A percentile compares a stretch with the other conserved stretches of the same genome.
These are phyloP conservation scores for Dioscorea alata DNA, from an alignment of 106 monocot genomes.

Conservation along the genomic window DNA sequence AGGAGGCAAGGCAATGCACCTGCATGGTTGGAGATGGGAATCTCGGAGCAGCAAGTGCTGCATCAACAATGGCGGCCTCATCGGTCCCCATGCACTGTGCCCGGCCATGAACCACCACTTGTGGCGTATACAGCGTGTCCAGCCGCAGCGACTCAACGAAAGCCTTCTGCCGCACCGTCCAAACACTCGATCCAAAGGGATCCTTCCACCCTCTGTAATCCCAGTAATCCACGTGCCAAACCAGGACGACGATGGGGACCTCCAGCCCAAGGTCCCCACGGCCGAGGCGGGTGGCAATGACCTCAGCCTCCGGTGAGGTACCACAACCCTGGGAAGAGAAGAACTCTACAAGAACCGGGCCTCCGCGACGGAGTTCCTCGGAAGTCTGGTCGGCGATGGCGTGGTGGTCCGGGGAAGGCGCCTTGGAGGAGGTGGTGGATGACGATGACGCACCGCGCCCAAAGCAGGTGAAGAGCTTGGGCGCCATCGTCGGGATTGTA, in stretches of 20 bases:
- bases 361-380: slow-evolving; percentile 36
- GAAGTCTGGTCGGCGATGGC: slow-evolving; percentile 34
- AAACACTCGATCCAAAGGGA: slow-evolving; percentile 66
- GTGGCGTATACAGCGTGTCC: slow-evolving; percentile 87
- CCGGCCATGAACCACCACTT: slow-evolving; percentile 71
- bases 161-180: slow-evolving; percentile 93
- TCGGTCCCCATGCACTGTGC: slow-evolving; percentile 66
- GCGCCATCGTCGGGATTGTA: slow-evolving; percentile 33
- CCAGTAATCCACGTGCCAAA: slow-evolving; percentile 93
- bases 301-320: slow-evolving; percentile 82
- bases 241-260: slow-evolving; percentile 46
- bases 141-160: slow-evolving; percentile 68
- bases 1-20: slow-evolving; percentile 16
- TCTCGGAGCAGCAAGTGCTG: slow-evolving; percentile 42
- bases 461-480: slow-evolving; percentile 76
- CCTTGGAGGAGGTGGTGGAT: no score
- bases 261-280: slow-evolving; percentile 29
- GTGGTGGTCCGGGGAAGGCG: background rate
- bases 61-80: slow-evolving; percentile 34
- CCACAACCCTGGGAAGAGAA: slow-evolving; percentile 95
- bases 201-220: slow-evolving; percentile 95
- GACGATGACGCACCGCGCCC: slow-evolving; percentile 25
- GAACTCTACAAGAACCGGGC: slow-evolving; percentile 74
- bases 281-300: slow-evolving; percentile 42
- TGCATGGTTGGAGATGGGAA: slow-evolving; percentile 70